Conservation (phyloP, 768 basidiomycete species). For the Sporobolomyces pararoseus region DNA sequence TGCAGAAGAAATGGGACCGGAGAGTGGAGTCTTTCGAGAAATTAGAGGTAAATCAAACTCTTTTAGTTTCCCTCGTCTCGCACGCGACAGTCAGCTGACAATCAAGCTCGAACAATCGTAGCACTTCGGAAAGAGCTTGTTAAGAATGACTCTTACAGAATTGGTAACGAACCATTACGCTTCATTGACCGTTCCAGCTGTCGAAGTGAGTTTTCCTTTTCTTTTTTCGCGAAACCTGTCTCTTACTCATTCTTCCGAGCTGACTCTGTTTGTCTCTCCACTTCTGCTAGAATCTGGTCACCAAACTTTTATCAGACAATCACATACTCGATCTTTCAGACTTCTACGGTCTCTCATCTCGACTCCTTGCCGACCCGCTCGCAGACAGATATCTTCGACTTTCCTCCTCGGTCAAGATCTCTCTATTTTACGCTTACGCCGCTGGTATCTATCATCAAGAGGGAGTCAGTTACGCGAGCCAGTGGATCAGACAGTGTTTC, state of each 20-base stretch:
- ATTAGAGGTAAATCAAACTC: neutral
- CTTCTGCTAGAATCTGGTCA: neutral
- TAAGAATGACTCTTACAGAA: conserved; percentile 5
- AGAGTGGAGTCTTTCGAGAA: neutral
- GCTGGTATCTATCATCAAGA: conserved; percentile 18
- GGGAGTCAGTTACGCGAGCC: neutral
- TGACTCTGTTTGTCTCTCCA: too few species aligned
- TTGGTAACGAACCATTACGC: conserved; percentile 11
- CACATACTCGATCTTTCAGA: neutral
- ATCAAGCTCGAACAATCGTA: neutral
- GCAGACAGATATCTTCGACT: neutral
- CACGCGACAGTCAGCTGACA: neutral
- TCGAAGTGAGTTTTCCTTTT: conserved; percentile 14
- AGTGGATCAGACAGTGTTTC: conserved; percentile 25
- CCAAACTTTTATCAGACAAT: neutral
- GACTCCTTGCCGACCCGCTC: conserved; percentile 2
- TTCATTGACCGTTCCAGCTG: neutral
- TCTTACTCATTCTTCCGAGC: neutral
- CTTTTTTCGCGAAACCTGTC: too few species aligned
- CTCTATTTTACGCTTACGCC: conserved; percentile 22
- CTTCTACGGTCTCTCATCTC: conserved; percentile 5
- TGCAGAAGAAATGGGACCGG: neutral
- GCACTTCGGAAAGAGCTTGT: neutral
- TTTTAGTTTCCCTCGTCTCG: neutral
- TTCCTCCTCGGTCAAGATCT: neutral